Evolutionary conservation across 2,329 filamentous ascomycete species (phyloP), one percentile per base, ranked within the genome.

Genomic region (Alternaria sp.): DNA sequence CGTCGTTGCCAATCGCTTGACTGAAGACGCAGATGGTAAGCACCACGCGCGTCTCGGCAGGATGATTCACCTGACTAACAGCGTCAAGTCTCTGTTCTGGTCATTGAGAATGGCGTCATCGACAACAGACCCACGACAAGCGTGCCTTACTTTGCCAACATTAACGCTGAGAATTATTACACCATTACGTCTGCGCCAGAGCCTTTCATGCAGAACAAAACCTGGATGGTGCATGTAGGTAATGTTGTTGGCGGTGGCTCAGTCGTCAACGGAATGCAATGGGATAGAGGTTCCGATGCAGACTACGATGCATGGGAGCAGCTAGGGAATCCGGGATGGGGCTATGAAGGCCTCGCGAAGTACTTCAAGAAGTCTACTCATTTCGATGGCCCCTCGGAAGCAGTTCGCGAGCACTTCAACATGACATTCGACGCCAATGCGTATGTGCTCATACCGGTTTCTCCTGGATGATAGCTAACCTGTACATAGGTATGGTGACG

Each of bases 311-410:
- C 82, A 5, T 89, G 87, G 87, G 83, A 82, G 51, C 75, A 81
- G 37, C 72, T 89, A 9, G 87, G 87, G 1, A 89, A 88, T 67
- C 58, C 73, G 1, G 87, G 86, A 0, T 90, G 88, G 87, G 81
- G 82, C 1, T 89, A 84, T 83, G 77, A 85, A 49, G 79, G 79
- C 12, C 64, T 85, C 9, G 58, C 75, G 15, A 75, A 73, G 10
- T 80, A 80, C 66, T 80, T 81, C 65, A 72, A 70, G 57, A 72
- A 71, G 44, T 62, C 46, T 20, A 61, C 55, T 3, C 55, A 60
- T 15, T 67, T 72, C 28, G 56, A 61, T 20, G 53, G 61, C 9
- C 66, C 61, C 4, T 60, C 61, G n/a, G 55, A 63, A 11, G 54
- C 47, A 11, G 44, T 46, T 4, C 46, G 12, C 10, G n/a, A 47